Percentiles rank a stretch among this genome's conserved stretches.
These are phyloP conservation scores for Spirogloea muscicola DNA, from an alignment of 139 green algal genomes.

Conservation along the genomic window DNA sequence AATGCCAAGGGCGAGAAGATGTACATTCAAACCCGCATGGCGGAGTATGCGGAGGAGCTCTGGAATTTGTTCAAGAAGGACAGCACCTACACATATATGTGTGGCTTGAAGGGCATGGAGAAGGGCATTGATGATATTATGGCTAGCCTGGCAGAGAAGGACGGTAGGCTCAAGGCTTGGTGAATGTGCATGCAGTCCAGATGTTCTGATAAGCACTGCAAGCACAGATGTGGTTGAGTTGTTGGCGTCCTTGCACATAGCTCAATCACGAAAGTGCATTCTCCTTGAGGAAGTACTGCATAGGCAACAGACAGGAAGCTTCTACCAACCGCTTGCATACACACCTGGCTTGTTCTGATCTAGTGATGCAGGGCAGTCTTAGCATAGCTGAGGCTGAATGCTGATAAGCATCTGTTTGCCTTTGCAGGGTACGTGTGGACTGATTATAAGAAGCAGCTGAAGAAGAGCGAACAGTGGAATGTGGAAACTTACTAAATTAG, in stretches of 20 bases:
- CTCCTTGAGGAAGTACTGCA: no score
- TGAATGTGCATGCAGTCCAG: no score
- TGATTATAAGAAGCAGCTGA: conserved; percentile 52
- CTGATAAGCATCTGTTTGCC: background rate
- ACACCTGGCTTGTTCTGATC: no score
- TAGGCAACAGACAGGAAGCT: no score
- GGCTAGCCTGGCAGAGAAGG: conserved; percentile 36
- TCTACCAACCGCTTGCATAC: no score
- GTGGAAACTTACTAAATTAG: conserved; percentile 51
- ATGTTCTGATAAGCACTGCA: background rate
- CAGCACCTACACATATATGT: conserved; percentile 53
- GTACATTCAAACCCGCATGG: conserved; percentile 53
- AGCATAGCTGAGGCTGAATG: no score
- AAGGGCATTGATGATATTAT: conserved; percentile 54
- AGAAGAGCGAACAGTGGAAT: conserved; percentile 50
- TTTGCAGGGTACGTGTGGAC: conserved; percentile 22
- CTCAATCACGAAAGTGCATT: no score
- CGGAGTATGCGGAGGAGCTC: conserved; percentile 48
- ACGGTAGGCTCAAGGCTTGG: no score
- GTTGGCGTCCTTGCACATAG: no score
- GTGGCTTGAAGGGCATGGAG: conserved; percentile 51
- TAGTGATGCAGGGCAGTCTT: no score
- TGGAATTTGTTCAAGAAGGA: conserved; percentile 50
- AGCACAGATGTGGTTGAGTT: no score
- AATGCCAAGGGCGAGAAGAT: conserved; percentile 53